These are phyloP conservation scores for Nannochloropsis salina DNA, from an alignment of 108 stramenopile species.

Conservation along the genomic window DNA sequence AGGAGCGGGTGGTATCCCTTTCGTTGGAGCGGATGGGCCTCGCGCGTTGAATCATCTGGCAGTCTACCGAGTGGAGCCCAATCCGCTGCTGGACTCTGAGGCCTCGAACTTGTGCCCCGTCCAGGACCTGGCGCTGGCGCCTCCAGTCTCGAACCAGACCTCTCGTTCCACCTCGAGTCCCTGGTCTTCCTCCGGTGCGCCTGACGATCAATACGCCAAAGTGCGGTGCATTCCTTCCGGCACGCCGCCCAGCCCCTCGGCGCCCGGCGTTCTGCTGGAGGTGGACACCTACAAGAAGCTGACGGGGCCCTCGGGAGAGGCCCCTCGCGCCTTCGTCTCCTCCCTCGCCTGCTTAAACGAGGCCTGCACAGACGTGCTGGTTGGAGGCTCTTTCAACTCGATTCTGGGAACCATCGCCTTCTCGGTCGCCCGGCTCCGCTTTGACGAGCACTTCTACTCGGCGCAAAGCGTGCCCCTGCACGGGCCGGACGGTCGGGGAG, in stretches of 20 bases:
- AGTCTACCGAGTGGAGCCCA: background rate
- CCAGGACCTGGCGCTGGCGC: background rate
- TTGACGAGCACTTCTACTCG: background rate
- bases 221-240: background rate
- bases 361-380: background rate
- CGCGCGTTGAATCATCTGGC: background rate
- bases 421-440: background rate
- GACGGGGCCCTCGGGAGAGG: background rate
- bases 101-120: background rate
- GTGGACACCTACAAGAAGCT: conserved; percentile 8
- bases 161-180: background rate
- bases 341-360: background rate
- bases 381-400: background rate
- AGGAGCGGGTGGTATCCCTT: background rate
- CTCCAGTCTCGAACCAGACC: background rate
- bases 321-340: background rate
- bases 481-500: background rate
- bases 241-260: background rate
- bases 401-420: background rate
- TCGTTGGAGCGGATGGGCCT: background rate
- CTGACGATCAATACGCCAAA: background rate
- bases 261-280: background rate
- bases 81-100: background rate
- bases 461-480: background rate
- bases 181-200: background rate